Evolutionary conservation across 345 rosid genomes (phyloP), one percentile per base, ranked within the genome.

Genomic region (Rhizophora mangle): DNA sequence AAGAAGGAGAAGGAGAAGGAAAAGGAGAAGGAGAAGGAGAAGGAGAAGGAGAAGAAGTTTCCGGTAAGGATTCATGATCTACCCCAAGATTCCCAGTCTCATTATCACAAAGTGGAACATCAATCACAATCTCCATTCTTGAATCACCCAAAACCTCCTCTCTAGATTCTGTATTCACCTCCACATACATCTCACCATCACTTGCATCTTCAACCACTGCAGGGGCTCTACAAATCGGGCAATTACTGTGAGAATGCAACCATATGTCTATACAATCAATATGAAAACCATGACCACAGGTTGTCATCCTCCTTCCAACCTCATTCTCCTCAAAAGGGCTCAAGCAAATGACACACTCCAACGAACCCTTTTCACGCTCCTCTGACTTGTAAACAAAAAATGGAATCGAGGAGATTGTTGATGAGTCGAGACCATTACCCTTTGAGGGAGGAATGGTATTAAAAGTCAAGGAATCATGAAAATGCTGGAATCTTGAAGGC

Each of bases 251-350:
- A 67, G 90, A 88, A 26, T 77, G 74, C 65, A 93, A 67, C 98
- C 98, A 93, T 87, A 80, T 90, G 31, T 90, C 96, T 49, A 93
- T 85, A 64, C 97, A 93, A 67, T 87, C 90, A 24, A 87, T 84
- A 47, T 90, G 98, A 68, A 93, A 93, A 37, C 74, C 74, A 68
- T 93, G 98, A 21, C 88, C 88, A 37, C 98, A 93, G 1, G 67
- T 85, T 18, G 76, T 80, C 61, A 93, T 49, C 27, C 76, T 80
- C 75, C 92, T 80, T 16, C 96, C 90, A 8, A 75, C 71, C 6
- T 90, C 98, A 39, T 80, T 75, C 0, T 77, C 93, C 78, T 86
- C 92, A 61, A 88, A 90, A 20, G 65, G 66, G 36, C 85, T 82
- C 15, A 93, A 75, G 84, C 98, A 89, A 62, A 93, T 81, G 30